A percentile compares a stretch with the other conserved stretches of the same genome.
phyloP scores from a whole-genome alignment of 2,329 filamentous ascomycete species.

The Plectosphaerella cucumerina region DNA sequence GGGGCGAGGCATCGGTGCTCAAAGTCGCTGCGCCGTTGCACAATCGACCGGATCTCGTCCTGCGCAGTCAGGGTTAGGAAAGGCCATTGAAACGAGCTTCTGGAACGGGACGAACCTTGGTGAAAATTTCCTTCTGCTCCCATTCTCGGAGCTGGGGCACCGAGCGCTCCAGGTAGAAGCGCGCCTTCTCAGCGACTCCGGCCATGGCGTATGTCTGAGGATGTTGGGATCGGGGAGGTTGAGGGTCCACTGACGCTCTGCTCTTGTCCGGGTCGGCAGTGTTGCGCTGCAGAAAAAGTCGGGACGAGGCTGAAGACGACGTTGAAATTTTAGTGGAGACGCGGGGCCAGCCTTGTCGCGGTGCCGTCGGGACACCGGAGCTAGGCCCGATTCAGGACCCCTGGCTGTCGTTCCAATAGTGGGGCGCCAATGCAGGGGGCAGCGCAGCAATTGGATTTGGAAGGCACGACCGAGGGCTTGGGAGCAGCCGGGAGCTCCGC shows the following conservation, averaged over 20 bases:
- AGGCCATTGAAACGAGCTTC: neutral
- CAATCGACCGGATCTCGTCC: conserved; percentile 87
- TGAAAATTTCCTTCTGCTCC: conserved; percentile 88
- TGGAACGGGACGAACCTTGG: conserved; percentile 48
- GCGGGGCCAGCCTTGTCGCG: neutral
- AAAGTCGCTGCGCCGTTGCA: conserved; percentile 86
- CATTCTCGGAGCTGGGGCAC: conserved; percentile 91
- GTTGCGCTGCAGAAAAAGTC: conserved; percentile 1
- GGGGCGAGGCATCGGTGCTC: conserved; percentile 87
- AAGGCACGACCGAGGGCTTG: too few species aligned
- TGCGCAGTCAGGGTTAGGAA: conserved; percentile 26
- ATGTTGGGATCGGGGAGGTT: neutral
- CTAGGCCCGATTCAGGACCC: too few species aligned
- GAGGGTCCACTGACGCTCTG: neutral
- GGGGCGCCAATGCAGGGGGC: neutral
- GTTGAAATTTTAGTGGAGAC: neutral
- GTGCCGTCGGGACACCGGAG: too few species aligned
- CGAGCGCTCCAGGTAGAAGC: conserved; percentile 88
- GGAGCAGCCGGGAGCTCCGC: neutral
- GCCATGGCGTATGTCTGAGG: conserved; percentile 53
- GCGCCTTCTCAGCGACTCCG: conserved; percentile 85
- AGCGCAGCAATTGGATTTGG: neutral
- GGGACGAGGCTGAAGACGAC: neutral
- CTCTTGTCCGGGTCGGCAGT: conserved; percentile 1
- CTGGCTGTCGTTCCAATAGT: too few species aligned